Evolutionary conservation across 2,329 filamentous ascomycete genomes (phyloP).

Genomic region (Tolypocladium capitatum): DNA sequence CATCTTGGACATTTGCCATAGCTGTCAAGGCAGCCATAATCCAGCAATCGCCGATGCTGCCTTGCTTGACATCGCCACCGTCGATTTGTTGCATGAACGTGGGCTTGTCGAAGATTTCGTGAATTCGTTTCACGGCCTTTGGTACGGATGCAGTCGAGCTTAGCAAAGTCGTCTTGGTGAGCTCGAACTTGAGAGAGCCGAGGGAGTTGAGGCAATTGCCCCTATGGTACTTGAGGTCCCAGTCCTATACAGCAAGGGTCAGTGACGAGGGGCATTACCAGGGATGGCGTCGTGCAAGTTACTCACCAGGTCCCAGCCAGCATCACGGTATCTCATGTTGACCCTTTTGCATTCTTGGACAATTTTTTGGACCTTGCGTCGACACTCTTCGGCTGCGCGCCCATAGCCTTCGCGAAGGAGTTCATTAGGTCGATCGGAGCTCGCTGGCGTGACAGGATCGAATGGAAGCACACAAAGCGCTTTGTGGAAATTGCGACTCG

Average conservation of each 20-base stretch:
- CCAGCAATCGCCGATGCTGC: slow-evolving; percentile 70
- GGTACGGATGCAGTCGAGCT: slow-evolving; percentile 41
- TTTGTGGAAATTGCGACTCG: slow-evolving; percentile 47
- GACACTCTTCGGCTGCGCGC: slow-evolving; percentile 50
- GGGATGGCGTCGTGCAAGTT: not conserved
- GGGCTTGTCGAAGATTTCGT: slow-evolving; percentile 65
- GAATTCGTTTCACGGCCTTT: slow-evolving; percentile 60
- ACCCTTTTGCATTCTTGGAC: slow-evolving; percentile 54
- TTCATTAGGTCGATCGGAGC: slow-evolving; percentile 42
- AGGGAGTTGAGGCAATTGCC: slow-evolving; percentile 42
- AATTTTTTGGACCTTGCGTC: slow-evolving; percentile 47
- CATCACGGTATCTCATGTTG: slow-evolving; percentile 68
- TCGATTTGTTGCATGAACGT: slow-evolving; percentile 54
- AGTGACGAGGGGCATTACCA: not conserved
- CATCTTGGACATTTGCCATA: slow-evolving; percentile 56
- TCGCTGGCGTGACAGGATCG: slow-evolving; percentile 40
- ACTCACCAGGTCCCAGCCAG: slow-evolving; percentile 44
- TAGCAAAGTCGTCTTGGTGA: slow-evolving; percentile 29
- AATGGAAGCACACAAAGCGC: slow-evolving; percentile 53
- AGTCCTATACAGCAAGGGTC: slow-evolving; percentile 31
- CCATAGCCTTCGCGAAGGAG: slow-evolving; percentile 48
- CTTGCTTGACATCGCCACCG: slow-evolving; percentile 66
- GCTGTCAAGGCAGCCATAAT: slow-evolving; percentile 67
- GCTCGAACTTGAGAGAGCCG: slow-evolving; percentile 36
- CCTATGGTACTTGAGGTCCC: slow-evolving; percentile 54